These are phyloP conservation scores for Gracilaria vermiculophylla DNA, from an alignment of 23 red algal genomes.

Conservation along the genomic window DNA sequence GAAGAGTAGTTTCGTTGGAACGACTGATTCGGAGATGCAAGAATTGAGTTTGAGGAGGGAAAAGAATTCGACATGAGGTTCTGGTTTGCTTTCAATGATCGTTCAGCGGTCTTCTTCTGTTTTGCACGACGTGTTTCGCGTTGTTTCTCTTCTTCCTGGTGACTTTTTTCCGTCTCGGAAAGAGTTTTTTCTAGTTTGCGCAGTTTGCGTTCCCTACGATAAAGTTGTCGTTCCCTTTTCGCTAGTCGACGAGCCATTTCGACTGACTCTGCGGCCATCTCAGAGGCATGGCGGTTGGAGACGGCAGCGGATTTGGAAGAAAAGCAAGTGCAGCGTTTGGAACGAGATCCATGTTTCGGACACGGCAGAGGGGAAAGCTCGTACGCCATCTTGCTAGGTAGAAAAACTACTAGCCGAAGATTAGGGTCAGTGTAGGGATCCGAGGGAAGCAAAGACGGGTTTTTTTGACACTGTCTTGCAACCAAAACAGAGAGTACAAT, in stretches of 20 bases:
- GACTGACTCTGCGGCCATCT: neutral
- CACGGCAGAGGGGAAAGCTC: neutral
- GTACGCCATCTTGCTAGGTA: neutral
- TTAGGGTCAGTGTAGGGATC: no score
- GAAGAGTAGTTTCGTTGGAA: neutral
- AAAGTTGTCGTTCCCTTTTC: neutral
- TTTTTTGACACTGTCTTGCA: neutral
- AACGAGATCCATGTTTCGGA: neutral
- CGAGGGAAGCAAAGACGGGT: neutral
- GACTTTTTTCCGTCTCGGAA: neutral
- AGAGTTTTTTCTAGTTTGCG: neutral
- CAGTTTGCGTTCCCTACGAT: neutral
- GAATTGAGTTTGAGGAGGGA: neutral
- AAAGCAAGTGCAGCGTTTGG: neutral
- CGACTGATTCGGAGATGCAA: neutral
- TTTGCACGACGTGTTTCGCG: neutral
- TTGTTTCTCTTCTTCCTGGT: neutral
- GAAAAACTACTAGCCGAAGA: no score
- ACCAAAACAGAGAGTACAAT: no score
- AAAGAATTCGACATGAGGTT: neutral
- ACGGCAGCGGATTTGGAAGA: neutral
- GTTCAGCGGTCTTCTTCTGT: neutral
- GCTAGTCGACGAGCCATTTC: conserved; percentile 4
- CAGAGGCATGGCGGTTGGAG: neutral
- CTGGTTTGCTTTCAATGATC: neutral